Evolutionary conservation across 768 basidiomycete species (phyloP).

Genomic region (Fibroporia radiculosa): DNA sequence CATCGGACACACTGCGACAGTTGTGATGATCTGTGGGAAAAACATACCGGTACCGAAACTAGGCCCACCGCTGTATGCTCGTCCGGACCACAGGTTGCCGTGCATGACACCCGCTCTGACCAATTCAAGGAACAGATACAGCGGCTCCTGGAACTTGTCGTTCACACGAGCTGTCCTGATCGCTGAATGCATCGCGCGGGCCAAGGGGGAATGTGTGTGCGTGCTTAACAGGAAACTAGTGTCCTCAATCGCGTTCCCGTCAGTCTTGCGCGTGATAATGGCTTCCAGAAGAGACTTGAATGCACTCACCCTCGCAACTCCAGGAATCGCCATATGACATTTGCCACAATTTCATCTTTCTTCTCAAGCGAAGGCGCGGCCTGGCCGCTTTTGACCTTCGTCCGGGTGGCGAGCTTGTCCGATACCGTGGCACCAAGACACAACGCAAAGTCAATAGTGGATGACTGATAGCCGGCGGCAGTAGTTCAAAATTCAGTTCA

Average conservation of each 20-base stretch:
- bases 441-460: conserved; percentile 93
- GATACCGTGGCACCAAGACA: conserved; percentile 86
- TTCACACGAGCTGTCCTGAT: conserved; percentile 74
- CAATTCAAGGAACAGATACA: conserved; percentile 92
- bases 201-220: conserved; percentile 84
- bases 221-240: conserved; percentile 79
- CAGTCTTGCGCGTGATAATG: neutral
- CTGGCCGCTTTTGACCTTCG: conserved; percentile 55
- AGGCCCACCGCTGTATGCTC: conserved; percentile 89
- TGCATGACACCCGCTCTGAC: conserved; percentile 97
- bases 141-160: conserved; percentile 97
- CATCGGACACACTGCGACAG: conserved; percentile 16
- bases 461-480: conserved; percentile 49
- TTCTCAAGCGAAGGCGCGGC: conserved; percentile 65
- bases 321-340: conserved; percentile 97
- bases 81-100: conserved; percentile 82
- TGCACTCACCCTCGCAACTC: conserved; percentile 83
- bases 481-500: neutral
- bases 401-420: conserved; percentile 75
- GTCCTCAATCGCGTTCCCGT: neutral
- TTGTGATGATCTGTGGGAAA: conserved; percentile 22
- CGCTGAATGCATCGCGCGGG: conserved; percentile 85
- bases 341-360: conserved; percentile 97
- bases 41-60: conserved; percentile 83
- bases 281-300: conserved; percentile 1